Evolutionary conservation across 768 basidiomycete species (phyloP).

Genomic region (Boletus sp.): DNA sequence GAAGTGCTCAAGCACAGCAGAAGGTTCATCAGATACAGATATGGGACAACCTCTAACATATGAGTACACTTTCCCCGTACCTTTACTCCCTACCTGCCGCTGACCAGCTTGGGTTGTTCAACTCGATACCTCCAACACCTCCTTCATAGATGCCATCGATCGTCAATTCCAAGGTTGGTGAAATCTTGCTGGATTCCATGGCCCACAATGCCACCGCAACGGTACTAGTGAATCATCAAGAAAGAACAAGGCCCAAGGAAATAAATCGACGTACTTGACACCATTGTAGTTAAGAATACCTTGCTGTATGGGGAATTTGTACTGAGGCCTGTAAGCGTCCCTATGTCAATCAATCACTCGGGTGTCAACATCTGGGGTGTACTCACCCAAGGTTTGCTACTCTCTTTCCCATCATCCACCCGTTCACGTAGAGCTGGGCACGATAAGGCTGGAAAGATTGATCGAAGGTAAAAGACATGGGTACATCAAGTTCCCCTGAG

Average conservation of each 20-base stretch:
- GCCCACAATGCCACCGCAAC: constrained; percentile 69
- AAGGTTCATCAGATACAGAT: neutral
- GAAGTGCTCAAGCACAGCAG: neutral
- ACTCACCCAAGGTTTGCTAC: constrained; percentile 67
- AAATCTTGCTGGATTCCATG: constrained; percentile 46
- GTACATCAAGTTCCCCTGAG: constrained; percentile 57
- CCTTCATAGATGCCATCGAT: constrained; percentile 61
- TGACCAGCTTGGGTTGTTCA: constrained; percentile 61
- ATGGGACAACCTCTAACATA: neutral
- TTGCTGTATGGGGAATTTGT: constrained; percentile 79
- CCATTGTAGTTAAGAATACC: constrained; percentile 76
- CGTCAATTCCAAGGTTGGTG: constrained; percentile 51
- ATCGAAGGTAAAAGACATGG: constrained; percentile 70
- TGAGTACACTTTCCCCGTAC: neutral
- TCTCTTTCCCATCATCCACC: constrained; percentile 87
- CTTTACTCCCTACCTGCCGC: constrained; percentile 17
- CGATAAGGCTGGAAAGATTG: constrained; percentile 65
- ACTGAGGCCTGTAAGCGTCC: constrained; percentile 53
- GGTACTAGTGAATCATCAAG: constrained; percentile 35
- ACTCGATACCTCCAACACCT: constrained; percentile 54
- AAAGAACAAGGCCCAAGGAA: neutral
- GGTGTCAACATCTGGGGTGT: neutral
- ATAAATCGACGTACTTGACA: constrained; percentile 46
- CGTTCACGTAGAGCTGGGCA: constrained; percentile 74
- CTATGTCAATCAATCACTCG: constrained; percentile 3